Evolutionary conservation across 495 filamentous ascomycete genomes (phyloP).

Genomic region (Daldinia decipiens): DNA sequence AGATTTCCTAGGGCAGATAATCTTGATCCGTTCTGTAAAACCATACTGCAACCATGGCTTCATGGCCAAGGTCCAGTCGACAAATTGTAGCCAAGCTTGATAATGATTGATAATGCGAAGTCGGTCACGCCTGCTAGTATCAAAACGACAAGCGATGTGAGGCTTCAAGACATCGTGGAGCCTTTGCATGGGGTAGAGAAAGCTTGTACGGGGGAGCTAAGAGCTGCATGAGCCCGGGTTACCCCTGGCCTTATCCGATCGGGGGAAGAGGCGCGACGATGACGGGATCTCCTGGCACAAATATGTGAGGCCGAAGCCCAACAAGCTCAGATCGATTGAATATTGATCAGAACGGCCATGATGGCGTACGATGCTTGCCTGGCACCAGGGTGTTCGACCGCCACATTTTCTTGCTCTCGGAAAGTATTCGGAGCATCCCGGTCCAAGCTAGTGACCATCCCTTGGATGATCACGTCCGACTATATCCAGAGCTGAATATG

Average conservation of each 20-base stretch:
- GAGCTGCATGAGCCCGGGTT: slow-evolving; percentile 36
- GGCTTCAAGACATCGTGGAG: slow-evolving; percentile 35
- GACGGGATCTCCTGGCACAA: slow-evolving; percentile 30
- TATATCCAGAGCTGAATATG: slow-evolving; percentile 30
- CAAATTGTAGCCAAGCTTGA: slow-evolving; percentile 35
- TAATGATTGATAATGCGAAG: slow-evolving; percentile 42
- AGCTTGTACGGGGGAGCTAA: slow-evolving; percentile 38
- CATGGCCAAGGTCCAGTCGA: slow-evolving; percentile 30
- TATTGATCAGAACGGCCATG: slow-evolving; percentile 28
- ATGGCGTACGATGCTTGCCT: slow-evolving; percentile 39
- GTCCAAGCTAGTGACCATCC: slow-evolving; percentile 33
- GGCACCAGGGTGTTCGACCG: slow-evolving; percentile 37
- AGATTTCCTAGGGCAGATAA: slow-evolving; percentile 34
- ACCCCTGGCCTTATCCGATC: slow-evolving; percentile 39
- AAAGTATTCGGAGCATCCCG: slow-evolving; percentile 39
- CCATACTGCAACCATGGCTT: slow-evolving; percentile 43
- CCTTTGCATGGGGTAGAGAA: slow-evolving; percentile 30
- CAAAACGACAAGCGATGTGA: slow-evolving; percentile 32
- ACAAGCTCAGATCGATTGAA: slow-evolving; percentile 34
- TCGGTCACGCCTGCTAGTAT: slow-evolving; percentile 29
- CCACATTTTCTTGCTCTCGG: slow-evolving; percentile 35
- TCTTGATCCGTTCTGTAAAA: slow-evolving; percentile 28
- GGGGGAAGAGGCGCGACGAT: slow-evolving; percentile 38
- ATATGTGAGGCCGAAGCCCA: slow-evolving; percentile 35
- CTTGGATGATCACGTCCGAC: slow-evolving; percentile 35